These are phyloP conservation scores for Saturnispora dispora DNA, from an alignment of 805 yeast species.

Conservation along the genomic window DNA sequence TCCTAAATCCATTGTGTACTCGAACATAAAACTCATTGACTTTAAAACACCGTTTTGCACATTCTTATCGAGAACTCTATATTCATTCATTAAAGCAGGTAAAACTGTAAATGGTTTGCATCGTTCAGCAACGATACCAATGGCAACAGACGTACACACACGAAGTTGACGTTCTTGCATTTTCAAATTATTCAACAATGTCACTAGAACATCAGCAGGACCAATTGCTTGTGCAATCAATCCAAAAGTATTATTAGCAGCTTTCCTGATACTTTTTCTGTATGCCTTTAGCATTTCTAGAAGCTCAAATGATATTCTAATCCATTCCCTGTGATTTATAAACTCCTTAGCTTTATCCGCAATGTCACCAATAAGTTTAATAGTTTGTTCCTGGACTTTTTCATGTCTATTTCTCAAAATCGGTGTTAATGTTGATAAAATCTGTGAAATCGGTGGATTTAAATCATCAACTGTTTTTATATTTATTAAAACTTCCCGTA, in stretches of 20 bases:
- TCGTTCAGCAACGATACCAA: conserved; percentile 90
- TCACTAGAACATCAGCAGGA: conserved; percentile 86
- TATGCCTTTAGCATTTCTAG: conserved; percentile 82
- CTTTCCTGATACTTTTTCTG: conserved; percentile 63
- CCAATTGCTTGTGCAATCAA: conserved; percentile 87
- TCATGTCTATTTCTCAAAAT: conserved; percentile 83
- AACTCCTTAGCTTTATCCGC: conserved; percentile 75
- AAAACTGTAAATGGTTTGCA: conserved; percentile 89
- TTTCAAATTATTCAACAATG: conserved; percentile 71
- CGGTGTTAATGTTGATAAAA: conserved; percentile 84
- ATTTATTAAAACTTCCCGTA: conserved; percentile 50
- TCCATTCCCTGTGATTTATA: conserved; percentile 92
- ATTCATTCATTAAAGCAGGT: conserved; percentile 94
- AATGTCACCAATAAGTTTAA: conserved; percentile 69
- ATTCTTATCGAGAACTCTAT: conserved; percentile 81
- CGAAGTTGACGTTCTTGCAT: conserved; percentile 95
- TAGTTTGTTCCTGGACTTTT: conserved; percentile 78
- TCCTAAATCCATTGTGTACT: conserved; percentile 76
- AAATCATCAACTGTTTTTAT: conserved; percentile 46
- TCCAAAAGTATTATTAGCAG: conserved; percentile 89
- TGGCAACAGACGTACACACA: conserved; percentile 96
- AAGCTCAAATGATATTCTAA: conserved; percentile 87
- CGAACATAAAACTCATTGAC: conserved; percentile 84
- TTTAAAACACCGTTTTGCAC: conserved; percentile 94
- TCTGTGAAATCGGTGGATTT: conserved; percentile 75